A percentile compares a stretch with the other conserved stretches of the same genome.
Evolutionary conservation across 1,139 yeast species (phyloP).

Genomic region (Saccharomyces hybrid): DNA sequence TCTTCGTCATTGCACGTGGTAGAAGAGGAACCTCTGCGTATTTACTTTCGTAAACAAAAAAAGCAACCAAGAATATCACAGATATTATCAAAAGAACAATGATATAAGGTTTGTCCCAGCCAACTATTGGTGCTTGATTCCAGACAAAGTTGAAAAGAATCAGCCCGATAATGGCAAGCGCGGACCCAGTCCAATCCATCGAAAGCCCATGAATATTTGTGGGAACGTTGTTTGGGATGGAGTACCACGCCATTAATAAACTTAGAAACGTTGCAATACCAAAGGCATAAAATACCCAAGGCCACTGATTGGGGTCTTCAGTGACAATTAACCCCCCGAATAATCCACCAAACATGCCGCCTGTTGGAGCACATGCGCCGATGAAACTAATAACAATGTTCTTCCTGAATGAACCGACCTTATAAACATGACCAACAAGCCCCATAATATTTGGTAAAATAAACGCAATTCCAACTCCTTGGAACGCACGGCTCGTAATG

Average conservation of each 20-base stretch:
- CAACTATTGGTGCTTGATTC: constrained; percentile 48
- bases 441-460: constrained; percentile 49
- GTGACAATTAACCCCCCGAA: constrained; percentile 44
- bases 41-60: constrained; percentile 26
- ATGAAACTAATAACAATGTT: constrained; percentile 44
- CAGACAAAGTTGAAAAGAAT: constrained; percentile 44
- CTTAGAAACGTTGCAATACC: constrained; percentile 35
- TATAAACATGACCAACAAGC: constrained; percentile 42
- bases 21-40: constrained; percentile 36
- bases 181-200: constrained; percentile 43
- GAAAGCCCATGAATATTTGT: constrained; percentile 17
- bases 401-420: constrained; percentile 39
- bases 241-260: constrained; percentile 28
- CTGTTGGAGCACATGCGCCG: constrained; percentile 50
- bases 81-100: constrained; percentile 40
- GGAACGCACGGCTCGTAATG: constrained; percentile 45
- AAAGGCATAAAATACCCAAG: constrained; percentile 46
- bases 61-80: constrained; percentile 30
- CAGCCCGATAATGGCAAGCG: constrained; percentile 41
- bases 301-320: constrained; percentile 37
- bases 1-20: constrained; percentile 38
- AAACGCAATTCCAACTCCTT: constrained; percentile 50
- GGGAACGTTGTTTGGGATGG: constrained; percentile 35
- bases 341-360: constrained; percentile 44
- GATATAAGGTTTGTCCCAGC: constrained; percentile 43